phyloP scores from a whole-genome alignment of 768 basidiomycete genomes.

The Mycena floridula region DNA sequence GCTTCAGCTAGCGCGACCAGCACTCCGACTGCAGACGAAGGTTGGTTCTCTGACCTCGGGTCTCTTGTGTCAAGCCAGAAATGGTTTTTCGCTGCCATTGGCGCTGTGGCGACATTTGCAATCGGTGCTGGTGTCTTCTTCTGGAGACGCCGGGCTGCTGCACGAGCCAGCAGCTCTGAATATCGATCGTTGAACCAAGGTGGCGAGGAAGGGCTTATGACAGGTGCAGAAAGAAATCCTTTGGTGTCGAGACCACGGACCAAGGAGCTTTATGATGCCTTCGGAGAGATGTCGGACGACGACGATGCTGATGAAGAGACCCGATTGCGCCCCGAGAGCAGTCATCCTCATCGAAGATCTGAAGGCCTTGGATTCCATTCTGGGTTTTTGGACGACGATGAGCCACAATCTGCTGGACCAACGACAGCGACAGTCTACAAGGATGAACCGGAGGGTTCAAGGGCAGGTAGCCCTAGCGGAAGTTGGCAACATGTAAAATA shows the following conservation, averaged over 20 bases:
- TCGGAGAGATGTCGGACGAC: conserved; percentile 84
- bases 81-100: conserved; percentile 89
- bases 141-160: conserved; percentile 56
- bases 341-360: conserved; percentile 27
- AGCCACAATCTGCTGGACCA: conserved; percentile 13
- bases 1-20: conserved; percentile 28
- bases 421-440: neutral
- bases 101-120: conserved; percentile 72
- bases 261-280: conserved; percentile 94
- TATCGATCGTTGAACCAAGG: conserved; percentile 53
- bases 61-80: conserved; percentile 68
- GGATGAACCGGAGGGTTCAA: conserved; percentile 7
- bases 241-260: conserved; percentile 37
- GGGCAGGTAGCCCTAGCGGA: conserved; percentile 33
- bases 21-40: conserved; percentile 65
- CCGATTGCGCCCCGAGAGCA: conserved; percentile 43
- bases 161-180: conserved; percentile 31
- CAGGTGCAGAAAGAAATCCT: neutral
- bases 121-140: conserved; percentile 69
- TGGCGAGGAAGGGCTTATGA: conserved; percentile 76
- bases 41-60: conserved; percentile 79
- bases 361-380: conserved; percentile 60
- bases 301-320: conserved; percentile 73
- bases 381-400: conserved; percentile 80
- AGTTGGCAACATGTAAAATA: conserved; percentile 47